These are phyloP conservation scores for Monosporascus sp. DNA, from an alignment of 2,329 filamentous ascomycete species.

Conservation along the genomic window DNA sequence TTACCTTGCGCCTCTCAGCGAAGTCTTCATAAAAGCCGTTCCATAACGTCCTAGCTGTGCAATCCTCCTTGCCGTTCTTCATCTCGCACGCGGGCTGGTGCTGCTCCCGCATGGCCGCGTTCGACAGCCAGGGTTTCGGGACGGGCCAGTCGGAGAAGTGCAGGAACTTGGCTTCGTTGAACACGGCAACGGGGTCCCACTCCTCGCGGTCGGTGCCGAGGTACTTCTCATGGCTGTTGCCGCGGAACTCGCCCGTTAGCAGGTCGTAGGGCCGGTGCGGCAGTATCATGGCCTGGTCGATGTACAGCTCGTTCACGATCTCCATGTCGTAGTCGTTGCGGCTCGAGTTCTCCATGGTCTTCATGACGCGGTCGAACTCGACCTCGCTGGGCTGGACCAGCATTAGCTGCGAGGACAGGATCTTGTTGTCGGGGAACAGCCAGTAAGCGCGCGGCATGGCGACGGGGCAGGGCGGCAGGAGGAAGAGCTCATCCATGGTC, in stretches of 20 bases:
- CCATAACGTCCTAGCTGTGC: conserved; percentile 27
- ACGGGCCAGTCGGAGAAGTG: conserved; percentile 70
- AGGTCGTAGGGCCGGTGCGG: conserved; percentile 60
- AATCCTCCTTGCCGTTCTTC: conserved; percentile 25
- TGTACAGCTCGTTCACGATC: conserved; percentile 58
- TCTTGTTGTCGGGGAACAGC: conserved; percentile 48
- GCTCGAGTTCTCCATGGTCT: conserved; percentile 26
- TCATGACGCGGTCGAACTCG: conserved; percentile 40
- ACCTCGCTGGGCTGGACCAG: conserved; percentile 52
- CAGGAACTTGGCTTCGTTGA: conserved; percentile 58
- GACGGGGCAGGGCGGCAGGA: conserved; percentile 53
- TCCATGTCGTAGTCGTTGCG: conserved; percentile 59
- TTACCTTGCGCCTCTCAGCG: conserved; percentile 21
- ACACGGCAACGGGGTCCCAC: conserved; percentile 52
- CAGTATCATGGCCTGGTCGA: conserved; percentile 52
- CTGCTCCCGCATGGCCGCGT: conserved; percentile 18
- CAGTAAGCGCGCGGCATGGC: conserved; percentile 71
- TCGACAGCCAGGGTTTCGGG: conserved; percentile 50
- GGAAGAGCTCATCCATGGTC: conserved; percentile 66
- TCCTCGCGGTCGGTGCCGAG: conserved; percentile 33
- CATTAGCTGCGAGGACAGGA: conserved; percentile 57
- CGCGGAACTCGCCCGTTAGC: conserved; percentile 58
- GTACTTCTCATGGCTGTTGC: conserved; percentile 40
- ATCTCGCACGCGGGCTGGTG: conserved; percentile 28
- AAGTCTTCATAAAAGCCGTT: conserved; percentile 32